phyloP scores from a whole-genome alignment of 495 filamentous ascomycete species.

The Aspergillus coremiiformis region DNA sequence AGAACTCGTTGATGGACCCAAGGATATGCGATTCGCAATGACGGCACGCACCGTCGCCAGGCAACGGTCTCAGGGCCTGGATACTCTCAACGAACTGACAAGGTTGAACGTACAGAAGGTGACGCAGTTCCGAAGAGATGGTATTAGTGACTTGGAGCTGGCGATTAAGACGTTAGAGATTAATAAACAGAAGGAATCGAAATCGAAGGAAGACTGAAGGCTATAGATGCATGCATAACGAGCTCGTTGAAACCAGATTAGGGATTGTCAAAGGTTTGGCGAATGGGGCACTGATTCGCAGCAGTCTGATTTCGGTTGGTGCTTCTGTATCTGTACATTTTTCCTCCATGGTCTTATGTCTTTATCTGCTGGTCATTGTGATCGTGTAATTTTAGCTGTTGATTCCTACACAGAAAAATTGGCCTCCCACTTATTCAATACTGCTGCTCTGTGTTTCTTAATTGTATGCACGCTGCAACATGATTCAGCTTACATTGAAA shows the following conservation, averaged over 20 bases:
- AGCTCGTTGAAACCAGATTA: neutral
- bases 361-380: conserved; percentile 1
- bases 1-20: conserved; percentile 93
- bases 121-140: conserved; percentile 64
- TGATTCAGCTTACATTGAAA: too few relatives aligned
- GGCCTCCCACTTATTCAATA: neutral
- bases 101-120: conserved; percentile 74
- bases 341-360: neutral
- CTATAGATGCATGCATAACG: neutral
- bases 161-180: conserved; percentile 59
- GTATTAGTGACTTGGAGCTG: conserved; percentile 57
- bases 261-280: neutral
- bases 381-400: conserved; percentile 16
- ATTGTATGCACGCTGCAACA: too few relatives aligned
- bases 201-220: conserved; percentile 8
- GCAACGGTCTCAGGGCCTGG: conserved; percentile 41
- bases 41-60: conserved; percentile 72
- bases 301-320: neutral
- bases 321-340: conserved; percentile 1
- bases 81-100: conserved; percentile 61
- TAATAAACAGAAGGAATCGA: conserved; percentile 8
- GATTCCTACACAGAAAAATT: neutral
- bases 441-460: neutral
- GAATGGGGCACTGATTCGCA: neutral
- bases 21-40: conserved; percentile 90